These are phyloP conservation scores for Eimeria falciformis DNA, from an alignment of 169 alveolate species.

Conservation along the genomic window DNA sequence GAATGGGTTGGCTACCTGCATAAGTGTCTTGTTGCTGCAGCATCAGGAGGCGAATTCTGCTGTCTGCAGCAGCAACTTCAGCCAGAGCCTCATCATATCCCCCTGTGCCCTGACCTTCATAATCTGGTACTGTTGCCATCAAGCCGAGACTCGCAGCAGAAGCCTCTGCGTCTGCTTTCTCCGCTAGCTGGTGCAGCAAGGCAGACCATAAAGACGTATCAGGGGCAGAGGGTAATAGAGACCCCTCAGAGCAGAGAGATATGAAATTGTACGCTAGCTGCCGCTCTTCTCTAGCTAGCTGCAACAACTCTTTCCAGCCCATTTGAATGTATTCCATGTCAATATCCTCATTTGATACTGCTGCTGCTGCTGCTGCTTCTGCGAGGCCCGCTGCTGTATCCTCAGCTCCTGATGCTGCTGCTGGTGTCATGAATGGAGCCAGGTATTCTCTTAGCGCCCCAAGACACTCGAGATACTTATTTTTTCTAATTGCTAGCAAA, in stretches of 20 bases:
- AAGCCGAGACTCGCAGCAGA: conserved; percentile 43
- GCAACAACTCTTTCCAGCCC: conserved; percentile 39
- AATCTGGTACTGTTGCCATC: conserved; percentile 26
- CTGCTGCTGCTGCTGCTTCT: conserved; percentile 67
- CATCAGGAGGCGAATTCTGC: conserved; percentile 50
- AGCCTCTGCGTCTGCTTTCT: conserved; percentile 38
- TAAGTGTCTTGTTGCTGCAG: conserved; percentile 61
- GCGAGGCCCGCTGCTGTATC: conserved; percentile 48
- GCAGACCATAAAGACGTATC: conserved; percentile 58
- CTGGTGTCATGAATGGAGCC: conserved; percentile 16
- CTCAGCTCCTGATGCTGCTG: background rate
- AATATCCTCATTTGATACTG: conserved; percentile 36
- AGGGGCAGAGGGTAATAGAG: conserved; percentile 21
- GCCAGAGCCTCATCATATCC: conserved; percentile 31
- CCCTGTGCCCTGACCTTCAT: conserved; percentile 20
- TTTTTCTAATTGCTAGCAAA: background rate
- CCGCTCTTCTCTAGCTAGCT: conserved; percentile 56
- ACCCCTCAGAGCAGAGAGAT: conserved; percentile 36
- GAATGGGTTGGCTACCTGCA: conserved; percentile 69
- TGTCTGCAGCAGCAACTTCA: conserved; percentile 57
- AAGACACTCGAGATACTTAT: background rate
- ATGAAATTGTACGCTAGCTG: conserved; percentile 28
- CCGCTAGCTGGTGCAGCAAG: conserved; percentile 49
- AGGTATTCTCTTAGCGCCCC: conserved; percentile 13
- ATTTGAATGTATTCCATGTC: conserved; percentile 25